Percentiles rank a stretch among this genome's conserved stretches.
These are phyloP conservation scores for Eragrostis curvula DNA, from an alignment of 176 grass and related monocot species.

Conservation along the genomic window DNA sequence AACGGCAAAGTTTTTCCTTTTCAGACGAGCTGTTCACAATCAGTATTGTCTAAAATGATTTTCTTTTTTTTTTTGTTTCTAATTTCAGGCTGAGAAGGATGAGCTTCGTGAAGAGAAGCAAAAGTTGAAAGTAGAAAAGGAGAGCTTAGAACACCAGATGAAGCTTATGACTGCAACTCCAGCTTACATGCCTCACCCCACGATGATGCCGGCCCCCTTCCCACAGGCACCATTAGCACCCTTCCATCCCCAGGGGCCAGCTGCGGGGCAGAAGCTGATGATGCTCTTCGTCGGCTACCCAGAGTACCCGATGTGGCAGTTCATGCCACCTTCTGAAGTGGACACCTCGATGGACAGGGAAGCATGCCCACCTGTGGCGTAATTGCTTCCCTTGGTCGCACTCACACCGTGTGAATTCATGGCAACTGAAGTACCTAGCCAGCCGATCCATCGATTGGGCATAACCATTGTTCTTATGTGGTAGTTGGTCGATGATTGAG, in stretches of 20 bases:
- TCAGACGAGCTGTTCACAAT: not conserved
- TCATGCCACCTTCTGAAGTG: conserved; percentile 69
- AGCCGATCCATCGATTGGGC: conserved; percentile 34
- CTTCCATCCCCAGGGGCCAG: conserved; percentile 57
- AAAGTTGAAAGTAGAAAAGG: conserved; percentile 69
- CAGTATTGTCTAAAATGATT: not conserved
- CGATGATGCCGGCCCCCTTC: conserved; percentile 63
- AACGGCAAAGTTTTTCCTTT: not conserved
- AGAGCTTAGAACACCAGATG: conserved; percentile 67
- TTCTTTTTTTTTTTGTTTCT: not conserved
- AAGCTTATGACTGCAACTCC: conserved; percentile 60
- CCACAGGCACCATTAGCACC: conserved; percentile 44
- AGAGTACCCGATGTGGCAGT: conserved; percentile 72
- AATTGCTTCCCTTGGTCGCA: not conserved
- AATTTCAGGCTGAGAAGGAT: conserved; percentile 71
- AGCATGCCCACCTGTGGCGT: conserved; percentile 69
- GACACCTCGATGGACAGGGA: conserved; percentile 75
- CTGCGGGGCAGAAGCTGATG: conserved; percentile 65
- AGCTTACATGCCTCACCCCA: conserved; percentile 61
- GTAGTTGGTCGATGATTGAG: conserved; percentile 38
- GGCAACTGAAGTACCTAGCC: conserved; percentile 24
- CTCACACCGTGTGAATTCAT: conserved; percentile 17
- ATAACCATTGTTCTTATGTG: conserved; percentile 34
- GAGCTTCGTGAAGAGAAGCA: conserved; percentile 85
- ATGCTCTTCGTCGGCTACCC: conserved; percentile 72